Evolutionary conservation across 2,329 filamentous ascomycete genomes (phyloP), one percentile per base, ranked within the genome.

Genomic region (Colletotrichum sp.): DNA sequence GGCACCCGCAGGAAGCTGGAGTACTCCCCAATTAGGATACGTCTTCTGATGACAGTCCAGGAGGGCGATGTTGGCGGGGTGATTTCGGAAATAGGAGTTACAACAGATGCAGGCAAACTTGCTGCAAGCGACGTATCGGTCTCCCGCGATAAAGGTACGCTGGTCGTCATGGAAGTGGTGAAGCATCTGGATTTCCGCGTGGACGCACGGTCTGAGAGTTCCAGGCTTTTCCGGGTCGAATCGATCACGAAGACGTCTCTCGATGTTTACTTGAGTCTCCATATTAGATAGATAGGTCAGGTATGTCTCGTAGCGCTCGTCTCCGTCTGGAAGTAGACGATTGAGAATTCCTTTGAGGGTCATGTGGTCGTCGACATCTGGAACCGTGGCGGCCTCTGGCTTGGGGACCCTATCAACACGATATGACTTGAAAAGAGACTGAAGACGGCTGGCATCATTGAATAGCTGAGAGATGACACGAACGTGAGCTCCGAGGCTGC

Each of bases 41-140:
- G 84, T 77, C 57, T 87, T 88, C 28, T 84, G 79, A 65, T 88
- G 87, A 0, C 83, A 84, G 16, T 81, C 80, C 0, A 84, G 85
- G 26, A 82, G 79, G 0, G 81, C 81, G 66, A 78, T 81, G 4
- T 9, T 76, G 4, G 80, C 81, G 0, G 85, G 85, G 65, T 89
- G 87, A 15, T 85, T 66, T 10, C 76, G 79, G 30, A 89, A 85
- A 75, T 89, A 89, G 4, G 87, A 80, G 52, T 82, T 81, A 78
- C 88, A 91, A 67, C 86, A 88, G 73, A 88, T 87, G 71, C 89
- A 91, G 5, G 89, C 86, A 0, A 85, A 84, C 79, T 91, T 91
- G 79, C 88, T 91, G 74, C 86, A 89, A 5, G 85, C 88, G 15
- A 91, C 85, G 77, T 85, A 90, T 5, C 81, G 80, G 72, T 90